Evolutionary conservation across 345 rosid species (phyloP).

Genomic region (Toxicodendron radicans): DNA sequence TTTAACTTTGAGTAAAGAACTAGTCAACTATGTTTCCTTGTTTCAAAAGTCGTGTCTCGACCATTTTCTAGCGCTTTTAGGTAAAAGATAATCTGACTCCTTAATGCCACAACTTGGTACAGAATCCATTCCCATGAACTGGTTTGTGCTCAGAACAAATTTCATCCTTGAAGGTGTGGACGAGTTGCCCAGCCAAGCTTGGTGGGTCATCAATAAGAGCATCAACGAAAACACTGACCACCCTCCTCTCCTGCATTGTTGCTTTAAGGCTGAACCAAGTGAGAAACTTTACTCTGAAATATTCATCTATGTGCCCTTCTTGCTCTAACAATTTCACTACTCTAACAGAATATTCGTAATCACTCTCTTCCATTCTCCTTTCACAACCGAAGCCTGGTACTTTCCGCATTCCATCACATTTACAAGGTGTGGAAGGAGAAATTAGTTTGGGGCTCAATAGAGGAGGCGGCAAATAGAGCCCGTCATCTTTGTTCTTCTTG

Average conservation of each 20-base stretch:
- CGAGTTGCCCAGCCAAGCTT: constrained; percentile 55
- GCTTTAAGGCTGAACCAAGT: constrained; percentile 72
- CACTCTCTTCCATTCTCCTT: constrained; percentile 43
- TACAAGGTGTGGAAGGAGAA: constrained; percentile 47
- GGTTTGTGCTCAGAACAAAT: constrained; percentile 37
- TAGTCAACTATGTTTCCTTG: neutral
- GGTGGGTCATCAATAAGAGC: constrained; percentile 46
- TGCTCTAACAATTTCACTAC: constrained; percentile 51
- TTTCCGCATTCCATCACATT: constrained; percentile 29
- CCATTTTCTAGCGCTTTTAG: neutral
- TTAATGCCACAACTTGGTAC: constrained; percentile 34
- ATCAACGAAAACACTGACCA: constrained; percentile 53
- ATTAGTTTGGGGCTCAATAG: constrained; percentile 19
- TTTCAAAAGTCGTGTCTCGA: constrained; percentile 5
- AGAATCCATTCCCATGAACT: constrained; percentile 29
- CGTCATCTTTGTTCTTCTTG: constrained; percentile 24
- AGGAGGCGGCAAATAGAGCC: constrained; percentile 7
- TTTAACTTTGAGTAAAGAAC: neutral
- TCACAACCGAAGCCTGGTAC: constrained; percentile 20
- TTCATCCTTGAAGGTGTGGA: constrained; percentile 44
- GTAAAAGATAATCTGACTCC: neutral
- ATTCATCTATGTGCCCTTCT: constrained; percentile 43
- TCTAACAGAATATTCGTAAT: constrained; percentile 46
- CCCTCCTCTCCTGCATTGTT: constrained; percentile 49
- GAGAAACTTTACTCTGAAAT: constrained; percentile 59